Base-by-base conservation (phyloP, 2,329 filamentous ascomycete genomes). In the Colletotrichum sp. region DNA sequence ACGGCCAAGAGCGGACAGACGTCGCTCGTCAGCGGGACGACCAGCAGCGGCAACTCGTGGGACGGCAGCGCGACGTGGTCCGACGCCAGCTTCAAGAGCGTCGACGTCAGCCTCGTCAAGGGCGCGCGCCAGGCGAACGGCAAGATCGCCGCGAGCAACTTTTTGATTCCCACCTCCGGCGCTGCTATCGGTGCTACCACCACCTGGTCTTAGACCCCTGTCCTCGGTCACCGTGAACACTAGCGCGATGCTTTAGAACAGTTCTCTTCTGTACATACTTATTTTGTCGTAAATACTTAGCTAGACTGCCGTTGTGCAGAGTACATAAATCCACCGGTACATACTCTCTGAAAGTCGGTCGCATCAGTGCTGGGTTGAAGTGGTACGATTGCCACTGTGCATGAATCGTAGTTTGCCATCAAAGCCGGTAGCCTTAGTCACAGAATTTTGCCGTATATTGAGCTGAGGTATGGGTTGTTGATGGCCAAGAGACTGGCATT, bases 11-110 rank as follows among this genome's bases (percentile, higher is more conserved):
- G 76, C 39, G 78, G 77, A 6, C 80, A 84, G 76, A 77, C 79
- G 8, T 79, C 79, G 32, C 76, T 82, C 52, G 77, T 76, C 22
- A 80, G 80, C 16, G 79, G 75, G 11, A 73, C 70, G 19, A 52
- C 29, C 16, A 73, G 57, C 70, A 85, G 81, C 36, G 85, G 86
- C 0, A 88, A 88, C 80, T 87, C 85, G 4, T 88, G 87, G 87
- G 82, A 87, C 66, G 79, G 78, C 13, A 79, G 81, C 39, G 81
- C 82, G 3, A 83, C 83, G 1, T 88, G 73, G 73, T 69, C 73
- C 32, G 71, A 64, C 32, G 36, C 66, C 6, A 73, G 72, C 11
- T 88, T 88, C 79, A 81, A 82, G 78, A 87, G 85, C 73, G 73
- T 76, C 75, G 82, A 85, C 65, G 77, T 81, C 2, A 79, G 78